Conservation (phyloP, 257 asterid species). For the Phtheirospermum japonicum region DNA sequence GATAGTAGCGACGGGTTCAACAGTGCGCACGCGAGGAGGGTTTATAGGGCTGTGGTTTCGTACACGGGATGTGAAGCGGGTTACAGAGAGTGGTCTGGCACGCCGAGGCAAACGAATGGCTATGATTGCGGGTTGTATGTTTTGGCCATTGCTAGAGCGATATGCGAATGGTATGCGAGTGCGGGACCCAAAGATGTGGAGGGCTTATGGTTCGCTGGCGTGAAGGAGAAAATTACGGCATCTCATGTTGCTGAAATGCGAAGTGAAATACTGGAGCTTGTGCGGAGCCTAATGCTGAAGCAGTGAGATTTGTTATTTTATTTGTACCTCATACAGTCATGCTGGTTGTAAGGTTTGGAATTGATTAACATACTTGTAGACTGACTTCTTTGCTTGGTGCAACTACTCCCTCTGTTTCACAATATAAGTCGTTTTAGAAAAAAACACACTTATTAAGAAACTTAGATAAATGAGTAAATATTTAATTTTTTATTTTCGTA, state of each 20-base stretch:
- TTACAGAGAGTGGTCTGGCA: conserved; percentile 32
- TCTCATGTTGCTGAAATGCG: conserved; percentile 49
- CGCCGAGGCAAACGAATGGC: conserved; percentile 39
- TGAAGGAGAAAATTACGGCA: conserved; percentile 51
- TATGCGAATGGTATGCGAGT: conserved; percentile 57
- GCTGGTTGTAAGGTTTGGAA: too few species aligned
- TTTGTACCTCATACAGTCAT: too few species aligned
- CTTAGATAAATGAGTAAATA: too few species aligned
- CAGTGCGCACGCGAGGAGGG: conserved; percentile 38
- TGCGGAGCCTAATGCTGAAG: conserved; percentile 44
- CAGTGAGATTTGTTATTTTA: conserved; percentile 16
- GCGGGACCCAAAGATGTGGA: conserved; percentile 28
- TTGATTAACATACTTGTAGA: too few species aligned
- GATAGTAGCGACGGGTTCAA: conserved; percentile 59
- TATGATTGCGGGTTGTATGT: conserved; percentile 84
- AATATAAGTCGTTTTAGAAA: too few species aligned
- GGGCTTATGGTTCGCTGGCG: conserved; percentile 48
- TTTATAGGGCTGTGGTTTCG: conserved; percentile 38
- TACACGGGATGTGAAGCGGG: conserved; percentile 30
- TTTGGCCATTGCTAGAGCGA: conserved; percentile 55
- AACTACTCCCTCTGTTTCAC: too few species aligned
- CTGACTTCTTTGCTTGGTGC: too few species aligned
- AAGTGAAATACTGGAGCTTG: conserved; percentile 47
- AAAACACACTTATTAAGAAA: too few species aligned
- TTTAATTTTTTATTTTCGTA: too few species aligned